Conservation (phyloP, 2,329 filamentous ascomycete genomes). For the Fusarium sp. region DNA sequence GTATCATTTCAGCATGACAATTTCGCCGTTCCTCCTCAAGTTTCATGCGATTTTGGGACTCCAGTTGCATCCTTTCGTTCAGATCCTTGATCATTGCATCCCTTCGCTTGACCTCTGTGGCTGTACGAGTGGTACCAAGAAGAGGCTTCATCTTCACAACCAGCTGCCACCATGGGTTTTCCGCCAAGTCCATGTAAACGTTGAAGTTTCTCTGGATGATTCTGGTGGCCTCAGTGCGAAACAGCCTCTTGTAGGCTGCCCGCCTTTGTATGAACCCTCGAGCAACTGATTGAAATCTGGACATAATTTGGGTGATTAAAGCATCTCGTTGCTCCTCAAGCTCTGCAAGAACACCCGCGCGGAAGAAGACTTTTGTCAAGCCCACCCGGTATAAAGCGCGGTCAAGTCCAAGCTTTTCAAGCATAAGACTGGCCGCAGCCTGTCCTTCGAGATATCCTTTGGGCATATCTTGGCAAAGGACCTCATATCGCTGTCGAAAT, state of each 20-base stretch:
- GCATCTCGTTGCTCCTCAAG: constrained; percentile 95
- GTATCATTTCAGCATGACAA: constrained; percentile 85
- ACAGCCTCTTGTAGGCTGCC: constrained; percentile 90
- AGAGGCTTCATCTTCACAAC: constrained; percentile 95
- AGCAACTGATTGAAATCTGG: constrained; percentile 89
- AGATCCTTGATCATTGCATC: constrained; percentile 93
- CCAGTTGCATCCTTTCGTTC: constrained; percentile 82
- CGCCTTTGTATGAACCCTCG: constrained; percentile 89
- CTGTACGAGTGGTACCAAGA: constrained; percentile 89
- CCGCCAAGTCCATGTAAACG: constrained; percentile 87
- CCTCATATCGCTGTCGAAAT: constrained; percentile 95
- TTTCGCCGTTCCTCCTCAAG: constrained; percentile 92
- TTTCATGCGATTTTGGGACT: constrained; percentile 77
- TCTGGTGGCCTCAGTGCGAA: constrained; percentile 90
- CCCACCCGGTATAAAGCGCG: constrained; percentile 89
- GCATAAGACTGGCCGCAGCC: constrained; percentile 82
- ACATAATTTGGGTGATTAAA: constrained; percentile 93
- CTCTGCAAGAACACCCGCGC: constrained; percentile 93
- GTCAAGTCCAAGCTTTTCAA: constrained; percentile 89
- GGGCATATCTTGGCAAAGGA: constrained; percentile 87
- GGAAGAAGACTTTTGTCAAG: constrained; percentile 97
- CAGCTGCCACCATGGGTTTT: constrained; percentile 97
- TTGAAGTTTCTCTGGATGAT: constrained; percentile 96
- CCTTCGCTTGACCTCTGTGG: constrained; percentile 91
- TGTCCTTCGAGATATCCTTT: constrained; percentile 93